Evolutionary conservation across 1,284 basidiomycete species (phyloP).

Genomic region (Microbotryum silenes-acaulis): DNA sequence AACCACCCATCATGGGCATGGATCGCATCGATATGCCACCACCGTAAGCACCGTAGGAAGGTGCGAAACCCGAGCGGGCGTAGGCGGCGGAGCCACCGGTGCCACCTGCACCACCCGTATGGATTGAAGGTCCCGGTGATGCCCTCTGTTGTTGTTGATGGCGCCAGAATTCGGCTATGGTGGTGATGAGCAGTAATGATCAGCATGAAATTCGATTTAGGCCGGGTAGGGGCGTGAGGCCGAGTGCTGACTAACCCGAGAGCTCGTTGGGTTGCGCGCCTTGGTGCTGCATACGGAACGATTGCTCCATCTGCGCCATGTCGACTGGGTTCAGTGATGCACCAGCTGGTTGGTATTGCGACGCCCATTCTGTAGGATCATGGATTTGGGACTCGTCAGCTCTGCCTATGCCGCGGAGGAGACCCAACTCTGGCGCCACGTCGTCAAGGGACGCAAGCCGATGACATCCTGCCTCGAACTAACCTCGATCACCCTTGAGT

Average conservation of each 20-base stretch:
- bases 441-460: too few relatives aligned
- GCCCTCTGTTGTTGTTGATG: slow-evolving; percentile 12
- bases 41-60: slow-evolving; percentile 25
- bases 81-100: neutral
- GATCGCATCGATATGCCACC: slow-evolving; percentile 3
- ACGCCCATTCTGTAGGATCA: slow-evolving; percentile 22
- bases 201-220: neutral
- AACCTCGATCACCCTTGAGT: slow-evolving; percentile 19
- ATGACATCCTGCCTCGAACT: neutral
- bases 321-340: slow-evolving; percentile 17
- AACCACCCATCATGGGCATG: slow-evolving; percentile 5
- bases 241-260: slow-evolving; percentile 12
- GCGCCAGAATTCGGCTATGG: slow-evolving; percentile 24
- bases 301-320: slow-evolving; percentile 26
- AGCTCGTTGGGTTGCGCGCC: slow-evolving; percentile 16
- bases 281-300: slow-evolving; percentile 23
- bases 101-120: neutral
- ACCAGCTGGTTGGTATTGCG: slow-evolving; percentile 20
- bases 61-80: slow-evolving; percentile 20
- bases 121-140: neutral
- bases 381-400: too few relatives aligned
- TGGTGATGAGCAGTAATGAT: too few relatives aligned
- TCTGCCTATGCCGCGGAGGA: too few relatives aligned
- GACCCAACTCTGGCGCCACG: too few relatives aligned
- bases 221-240: neutral